These are phyloP conservation scores for Cyclanthera cordifolia DNA, from an alignment of 306 rosid genomes.

Conservation along the genomic window DNA sequence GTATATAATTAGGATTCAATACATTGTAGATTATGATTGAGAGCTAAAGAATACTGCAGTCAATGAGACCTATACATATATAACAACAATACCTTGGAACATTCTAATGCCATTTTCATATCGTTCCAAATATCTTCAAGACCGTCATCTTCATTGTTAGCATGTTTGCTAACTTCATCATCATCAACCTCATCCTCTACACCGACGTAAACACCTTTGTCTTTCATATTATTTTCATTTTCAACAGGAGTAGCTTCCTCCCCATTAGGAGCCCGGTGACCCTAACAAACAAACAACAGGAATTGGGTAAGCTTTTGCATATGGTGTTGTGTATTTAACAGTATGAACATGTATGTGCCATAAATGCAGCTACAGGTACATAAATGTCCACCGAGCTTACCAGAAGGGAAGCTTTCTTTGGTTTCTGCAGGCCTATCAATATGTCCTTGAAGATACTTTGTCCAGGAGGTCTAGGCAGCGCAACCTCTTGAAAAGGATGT, in stretches of 20 bases:
- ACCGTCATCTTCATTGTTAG: constrained; percentile 41
- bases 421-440: not conserved
- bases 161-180: constrained; percentile 10
- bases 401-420: constrained; percentile 15
- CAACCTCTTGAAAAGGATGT: constrained; percentile 34
- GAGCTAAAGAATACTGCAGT: not conserved
- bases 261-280: constrained; percentile 20
- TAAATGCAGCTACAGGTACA: not conserved
- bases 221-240: constrained; percentile 15
- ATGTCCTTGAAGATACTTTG: constrained; percentile 25
- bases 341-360: not conserved
- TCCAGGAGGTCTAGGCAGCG: constrained; percentile 24
- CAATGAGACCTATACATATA: not conserved
- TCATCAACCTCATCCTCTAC: constrained; percentile 35
- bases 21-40: not conserved
- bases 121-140: constrained; percentile 77
- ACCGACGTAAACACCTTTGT: constrained; percentile 62
- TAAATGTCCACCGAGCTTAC: constrained; percentile 29
- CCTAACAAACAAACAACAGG: constrained; percentile 19
- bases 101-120: constrained; percentile 67
- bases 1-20: not conserved
- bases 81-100: constrained; percentile 46
- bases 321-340: not conserved
- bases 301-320: not conserved
- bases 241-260: constrained; percentile 14